Conservation (phyloP, 768 basidiomycete species). For the Leccinellum rugosiceps region DNA sequence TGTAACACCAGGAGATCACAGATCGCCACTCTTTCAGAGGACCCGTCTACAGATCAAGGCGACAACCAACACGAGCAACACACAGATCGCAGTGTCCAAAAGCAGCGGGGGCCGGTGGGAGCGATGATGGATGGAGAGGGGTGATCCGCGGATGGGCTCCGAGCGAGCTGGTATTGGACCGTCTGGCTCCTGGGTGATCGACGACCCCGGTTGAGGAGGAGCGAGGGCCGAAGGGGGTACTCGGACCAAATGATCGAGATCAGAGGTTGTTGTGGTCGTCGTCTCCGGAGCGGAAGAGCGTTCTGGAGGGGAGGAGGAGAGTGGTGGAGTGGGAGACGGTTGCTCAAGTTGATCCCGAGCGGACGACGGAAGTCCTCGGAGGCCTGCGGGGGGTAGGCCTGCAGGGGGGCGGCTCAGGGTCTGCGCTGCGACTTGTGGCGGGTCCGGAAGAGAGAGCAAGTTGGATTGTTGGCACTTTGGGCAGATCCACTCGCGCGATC, state of each 20-base stretch:
- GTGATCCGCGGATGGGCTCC: slow-evolving; percentile 20
- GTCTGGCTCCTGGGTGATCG: slow-evolving; percentile 12
- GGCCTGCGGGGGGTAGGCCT: slow-evolving; percentile 4
- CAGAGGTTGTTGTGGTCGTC: background rate
- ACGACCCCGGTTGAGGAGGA: slow-evolving; percentile 6
- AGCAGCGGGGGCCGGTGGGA: slow-evolving; percentile 52
- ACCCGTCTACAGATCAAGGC: slow-evolving; percentile 64
- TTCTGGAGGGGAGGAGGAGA: slow-evolving; percentile 16
- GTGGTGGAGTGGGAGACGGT: slow-evolving; percentile 16
- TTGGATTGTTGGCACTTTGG: slow-evolving; percentile 70
- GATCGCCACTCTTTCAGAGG: slow-evolving; percentile 32
- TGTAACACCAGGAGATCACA: slow-evolving; percentile 13
- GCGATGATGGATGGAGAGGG: slow-evolving; percentile 13
- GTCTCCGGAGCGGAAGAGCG: slow-evolving; percentile 14
- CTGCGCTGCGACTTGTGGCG: slow-evolving; percentile 25
- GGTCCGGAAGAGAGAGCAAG: slow-evolving; percentile 69
- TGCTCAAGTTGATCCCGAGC: slow-evolving; percentile 10
- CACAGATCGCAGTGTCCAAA: slow-evolving; percentile 71
- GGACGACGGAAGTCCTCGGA: slow-evolving; percentile 23
- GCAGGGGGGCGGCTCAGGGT: slow-evolving; percentile 13
- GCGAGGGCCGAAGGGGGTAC: slow-evolving; percentile 11
- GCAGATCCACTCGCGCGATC: slow-evolving; percentile 80
- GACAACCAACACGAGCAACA: slow-evolving; percentile 65
- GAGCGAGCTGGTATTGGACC: slow-evolving; percentile 1
- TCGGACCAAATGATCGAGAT: slow-evolving; percentile 14